phyloP scores from a whole-genome alignment of 805 yeast genomes.

The Clavispora phyllophila region DNA sequence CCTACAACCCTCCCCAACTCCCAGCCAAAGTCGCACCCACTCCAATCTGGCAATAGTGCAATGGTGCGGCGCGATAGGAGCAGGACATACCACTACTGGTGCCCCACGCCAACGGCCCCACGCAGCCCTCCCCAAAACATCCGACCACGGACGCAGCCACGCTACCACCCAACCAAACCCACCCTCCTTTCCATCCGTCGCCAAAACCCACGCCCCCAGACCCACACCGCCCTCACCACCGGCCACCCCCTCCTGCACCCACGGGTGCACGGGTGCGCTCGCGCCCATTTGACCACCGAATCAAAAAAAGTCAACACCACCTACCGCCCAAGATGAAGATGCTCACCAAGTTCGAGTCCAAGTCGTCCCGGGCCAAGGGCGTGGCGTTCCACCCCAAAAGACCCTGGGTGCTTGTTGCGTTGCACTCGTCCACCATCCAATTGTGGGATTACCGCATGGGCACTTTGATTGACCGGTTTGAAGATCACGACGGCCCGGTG shows the following conservation, averaged over 20 bases:
- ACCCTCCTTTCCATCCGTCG: too few relatives aligned
- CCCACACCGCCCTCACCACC: too few relatives aligned
- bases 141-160: too few relatives aligned
- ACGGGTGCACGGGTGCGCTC: slow-evolving; percentile 1
- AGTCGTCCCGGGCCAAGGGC: slow-evolving; percentile 96
- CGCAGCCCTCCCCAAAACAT: too few relatives aligned
- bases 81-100: neutral
- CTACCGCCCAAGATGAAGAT: slow-evolving; percentile 19
- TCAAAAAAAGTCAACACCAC: slow-evolving; percentile 1
- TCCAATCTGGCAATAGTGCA: too few relatives aligned
- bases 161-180: too few relatives aligned
- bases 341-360: slow-evolving; percentile 78
- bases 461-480: slow-evolving; percentile 89
- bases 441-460: slow-evolving; percentile 99
- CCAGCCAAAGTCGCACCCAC: too few relatives aligned
- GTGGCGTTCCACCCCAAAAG: slow-evolving; percentile 94
- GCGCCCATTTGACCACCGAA: slow-evolving; percentile 2
- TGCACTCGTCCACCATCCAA: slow-evolving; percentile 97
- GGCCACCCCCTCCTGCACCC: neutral
- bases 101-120: too few relatives aligned
- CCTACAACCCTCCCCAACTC: too few relatives aligned
- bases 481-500: slow-evolving; percentile 98
- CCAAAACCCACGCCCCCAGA: too few relatives aligned
- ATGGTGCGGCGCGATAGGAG: neutral
- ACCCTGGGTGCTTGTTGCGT: slow-evolving; percentile 94